Percentiles rank a stretch among this genome's conserved stretches.
These are phyloP conservation scores for Adansonia gregorii DNA, from an alignment of 441 rosid species.

Conservation along the genomic window DNA sequence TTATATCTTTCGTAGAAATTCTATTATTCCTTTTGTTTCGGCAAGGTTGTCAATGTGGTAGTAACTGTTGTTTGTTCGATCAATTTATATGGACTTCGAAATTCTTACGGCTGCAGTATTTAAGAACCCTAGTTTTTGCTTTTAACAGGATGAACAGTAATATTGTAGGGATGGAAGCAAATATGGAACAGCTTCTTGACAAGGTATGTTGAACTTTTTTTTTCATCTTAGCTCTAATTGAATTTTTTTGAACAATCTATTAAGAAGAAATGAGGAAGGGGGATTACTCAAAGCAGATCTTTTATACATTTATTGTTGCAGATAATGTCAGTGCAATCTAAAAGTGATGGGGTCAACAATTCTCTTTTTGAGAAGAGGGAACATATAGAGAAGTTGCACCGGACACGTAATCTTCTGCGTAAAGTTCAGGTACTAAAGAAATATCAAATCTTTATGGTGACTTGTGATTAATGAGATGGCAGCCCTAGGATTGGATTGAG, in stretches of 20 bases:
- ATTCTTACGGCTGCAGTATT: not conserved
- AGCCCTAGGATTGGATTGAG: conserved; percentile 20
- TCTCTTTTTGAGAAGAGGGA: conserved; percentile 95
- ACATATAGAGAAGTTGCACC: conserved; percentile 95
- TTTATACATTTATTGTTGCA: conserved; percentile 39
- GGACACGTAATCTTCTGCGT: conserved; percentile 91
- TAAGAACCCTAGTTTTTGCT: conserved; percentile 19
- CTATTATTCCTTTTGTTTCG: not conserved
- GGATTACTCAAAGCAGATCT: not conserved
- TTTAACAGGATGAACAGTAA: conserved; percentile 90
- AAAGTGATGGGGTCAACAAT: conserved; percentile 95
- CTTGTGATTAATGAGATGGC: conserved; percentile 75
- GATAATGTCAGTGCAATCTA: conserved; percentile 96
- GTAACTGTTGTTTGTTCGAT: conserved; percentile 1
- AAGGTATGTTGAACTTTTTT: conserved; percentile 51
- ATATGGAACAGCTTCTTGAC: conserved; percentile 93
- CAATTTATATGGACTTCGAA: not conserved
- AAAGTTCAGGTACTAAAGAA: conserved; percentile 84
- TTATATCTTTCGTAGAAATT: not conserved
- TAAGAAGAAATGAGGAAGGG: not conserved
- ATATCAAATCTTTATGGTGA: conserved; percentile 22
- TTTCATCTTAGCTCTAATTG: conserved; percentile 17
- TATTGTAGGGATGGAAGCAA: conserved; percentile 95
- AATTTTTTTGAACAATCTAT: not conserved
- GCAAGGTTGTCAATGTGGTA: not conserved